Conservation (phyloP, 805 yeast genomes). For the Candida wancherniae region DNA sequence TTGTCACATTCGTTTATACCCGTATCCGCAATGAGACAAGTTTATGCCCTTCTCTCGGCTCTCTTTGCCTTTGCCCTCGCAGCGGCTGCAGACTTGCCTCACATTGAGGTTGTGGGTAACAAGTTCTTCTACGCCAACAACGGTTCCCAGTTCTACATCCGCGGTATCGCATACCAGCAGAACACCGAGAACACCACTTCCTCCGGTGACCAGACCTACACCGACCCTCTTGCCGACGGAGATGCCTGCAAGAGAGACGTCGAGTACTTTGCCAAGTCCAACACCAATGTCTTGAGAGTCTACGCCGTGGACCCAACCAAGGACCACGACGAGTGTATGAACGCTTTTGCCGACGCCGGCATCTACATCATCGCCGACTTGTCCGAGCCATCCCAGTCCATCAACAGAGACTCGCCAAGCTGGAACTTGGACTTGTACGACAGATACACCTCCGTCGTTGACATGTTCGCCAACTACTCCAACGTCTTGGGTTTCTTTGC, state of each 20-base stretch:
- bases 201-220: conserved; percentile 26
- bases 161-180: conserved; percentile 78
- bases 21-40: conserved; percentile 9
- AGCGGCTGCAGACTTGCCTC: conserved; percentile 22
- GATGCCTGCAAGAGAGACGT: conserved; percentile 74
- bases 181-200: conserved; percentile 49
- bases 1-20: conserved; percentile 1
- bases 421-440: conserved; percentile 71
- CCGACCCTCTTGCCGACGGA: conserved; percentile 77
- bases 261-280: conserved; percentile 63
- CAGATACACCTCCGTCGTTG: conserved; percentile 80
- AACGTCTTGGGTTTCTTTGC: conserved; percentile 94
- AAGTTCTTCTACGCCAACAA: conserved; percentile 72
- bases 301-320: conserved; percentile 74
- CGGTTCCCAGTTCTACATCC: conserved; percentile 73
- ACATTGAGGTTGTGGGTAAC: conserved; percentile 66
- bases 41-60: conserved; percentile 9
- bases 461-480: conserved; percentile 67
- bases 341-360: conserved; percentile 47
- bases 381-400: conserved; percentile 70
- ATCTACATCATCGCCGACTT: conserved; percentile 42
- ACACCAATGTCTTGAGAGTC: conserved; percentile 77
- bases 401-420: conserved; percentile 68
- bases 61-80: conserved; percentile 9
- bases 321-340: conserved; percentile 65